Base-by-base conservation (phyloP, 164 flowering plant species). In the Annona cherimola region DNA sequence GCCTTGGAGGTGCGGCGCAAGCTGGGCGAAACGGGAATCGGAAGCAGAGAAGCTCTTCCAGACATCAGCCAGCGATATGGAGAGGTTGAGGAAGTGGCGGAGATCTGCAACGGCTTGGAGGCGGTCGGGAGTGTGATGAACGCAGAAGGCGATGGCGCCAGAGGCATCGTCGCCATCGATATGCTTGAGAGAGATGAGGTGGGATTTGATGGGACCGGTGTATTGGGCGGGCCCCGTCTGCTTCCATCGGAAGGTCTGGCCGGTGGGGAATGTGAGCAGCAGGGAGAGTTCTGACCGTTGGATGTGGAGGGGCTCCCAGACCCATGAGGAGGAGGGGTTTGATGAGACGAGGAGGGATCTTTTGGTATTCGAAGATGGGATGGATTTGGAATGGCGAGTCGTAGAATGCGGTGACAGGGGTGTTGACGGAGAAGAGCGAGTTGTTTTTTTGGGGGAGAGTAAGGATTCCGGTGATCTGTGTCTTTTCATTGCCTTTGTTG, bases 231-330 rank as follows among this genome's bases (percentile, higher is more conserved):
- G 82, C 35, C 83, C 92, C 7, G 99, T 95, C 69, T 88, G 84
- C 65, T 80, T 90, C 99, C 99, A 95, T 66, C 86, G 77, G 84
- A 95, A 93, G 79, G 98, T 93, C 71, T 95, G 99, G 77, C 99
- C 99, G 2, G 99, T 95, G 61, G 98, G 99, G 81, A 95, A 87
- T 0, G 99, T 93, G 76, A 95, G 92, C 50, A 96, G 90, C 41
- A 95, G 70, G 69, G 74, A 89, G 77, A 95, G 96, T 78, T 95
- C 98, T 6, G 92, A 81, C 67, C 79, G 85, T 69, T 69, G 60
- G 8, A 91, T 75, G 64, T 86, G 82, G 69, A 93, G 93, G 16
- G 93, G 85, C n/a, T 69, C 73, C 98, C 99, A 95, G 44, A 26
- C 6, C n/a, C 4, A 3, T 45, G 68, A 16, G 4, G 68, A 5